Conservation (phyloP, 192 early-diverging fungal species). For the Rhizophagus clarus region DNA sequence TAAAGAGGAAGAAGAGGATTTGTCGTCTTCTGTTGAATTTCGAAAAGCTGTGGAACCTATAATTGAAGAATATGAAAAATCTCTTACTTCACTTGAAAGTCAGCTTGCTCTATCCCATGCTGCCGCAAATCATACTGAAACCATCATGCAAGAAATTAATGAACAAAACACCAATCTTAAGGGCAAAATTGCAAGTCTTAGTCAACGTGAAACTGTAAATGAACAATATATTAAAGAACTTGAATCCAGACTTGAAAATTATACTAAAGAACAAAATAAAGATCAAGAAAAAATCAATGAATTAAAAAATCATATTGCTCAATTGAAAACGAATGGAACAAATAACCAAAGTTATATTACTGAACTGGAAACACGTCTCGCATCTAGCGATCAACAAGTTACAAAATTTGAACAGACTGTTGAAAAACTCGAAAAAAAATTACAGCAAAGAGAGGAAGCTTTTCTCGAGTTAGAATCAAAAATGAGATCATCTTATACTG, state of each 20-base stretch:
- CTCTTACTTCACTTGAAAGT: conserved; percentile 60
- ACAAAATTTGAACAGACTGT: neutral
- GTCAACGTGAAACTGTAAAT: neutral
- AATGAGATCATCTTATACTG: neutral
- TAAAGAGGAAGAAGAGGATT: neutral
- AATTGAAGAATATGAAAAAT: conserved; percentile 65
- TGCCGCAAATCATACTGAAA: conserved; percentile 57
- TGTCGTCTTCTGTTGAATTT: conserved; percentile 20
- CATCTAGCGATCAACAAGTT: neutral
- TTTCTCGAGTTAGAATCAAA: neutral
- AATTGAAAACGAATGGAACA: conserved; percentile 18
- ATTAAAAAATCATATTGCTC: conserved; percentile 2
- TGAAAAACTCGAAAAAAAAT: neutral
- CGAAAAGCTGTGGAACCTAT: conserved; percentile 59
- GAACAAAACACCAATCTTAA: conserved; percentile 4
- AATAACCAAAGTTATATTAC: conserved; percentile 36
- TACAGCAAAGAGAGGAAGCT: conserved; percentile 16
- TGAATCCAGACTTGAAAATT: neutral
- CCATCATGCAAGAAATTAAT: conserved; percentile 49
- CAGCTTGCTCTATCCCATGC: conserved; percentile 60
- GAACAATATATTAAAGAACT: conserved; percentile 28
- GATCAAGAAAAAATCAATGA: conserved; percentile 27
- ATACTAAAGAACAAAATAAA: conserved; percentile 2
- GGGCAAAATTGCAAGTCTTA: neutral
- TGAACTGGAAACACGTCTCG: neutral